Base-by-base conservation (phyloP, 2,329 filamentous ascomycete genomes). In the Sporothrix euskadiensis region DNA sequence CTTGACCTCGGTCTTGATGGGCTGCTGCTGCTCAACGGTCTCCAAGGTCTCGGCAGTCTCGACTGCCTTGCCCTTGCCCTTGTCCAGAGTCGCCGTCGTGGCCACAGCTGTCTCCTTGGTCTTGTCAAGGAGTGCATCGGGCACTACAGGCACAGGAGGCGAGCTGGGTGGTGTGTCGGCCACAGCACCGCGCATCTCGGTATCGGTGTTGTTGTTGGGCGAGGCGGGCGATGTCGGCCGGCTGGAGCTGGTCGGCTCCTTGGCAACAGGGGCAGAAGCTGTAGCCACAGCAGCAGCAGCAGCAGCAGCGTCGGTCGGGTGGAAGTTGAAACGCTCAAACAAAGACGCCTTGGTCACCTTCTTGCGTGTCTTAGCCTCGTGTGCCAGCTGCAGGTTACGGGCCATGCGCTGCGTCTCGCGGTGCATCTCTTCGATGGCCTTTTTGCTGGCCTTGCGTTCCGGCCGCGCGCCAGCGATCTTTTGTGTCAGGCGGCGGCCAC, bases 401-500 rank as follows among this genome's bases (percentile, higher is more conserved):
- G 89, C 91, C 83, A 99, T 89, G 41, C 96, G 90, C 83, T 99
- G 96, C 0, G 95, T 98, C 82, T 99, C 96, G 73, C 94, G 89
- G 78, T 92, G 92, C 91, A 99, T 98, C 77, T 98, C 95, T 80
- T 98, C 93, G 57, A 98, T 81, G 0, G 96, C 96, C 82, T 94
- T 98, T 83, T 95, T 98, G 84, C 94, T 95, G 0, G 96, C 94
- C 80, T 96, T 97, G 14, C 96, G 89, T 10, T 88, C 87, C 4
- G 91, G 89, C 4, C 78, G 78, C 0, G 74, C 14, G 16, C 63
- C 56, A 8, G 66, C 72, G 2, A 65, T 61, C 35, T 87, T 83
- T 79, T 94, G 92, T 0, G 91, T 92, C 61, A 96, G 83, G 75
- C 85, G 88, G 59, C 85, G 85, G n/a, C 87, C 90, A 56, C 84